phyloP scores from a whole-genome alignment of 495 filamentous ascomycete species.

The Penicillium longicatenatum region DNA sequence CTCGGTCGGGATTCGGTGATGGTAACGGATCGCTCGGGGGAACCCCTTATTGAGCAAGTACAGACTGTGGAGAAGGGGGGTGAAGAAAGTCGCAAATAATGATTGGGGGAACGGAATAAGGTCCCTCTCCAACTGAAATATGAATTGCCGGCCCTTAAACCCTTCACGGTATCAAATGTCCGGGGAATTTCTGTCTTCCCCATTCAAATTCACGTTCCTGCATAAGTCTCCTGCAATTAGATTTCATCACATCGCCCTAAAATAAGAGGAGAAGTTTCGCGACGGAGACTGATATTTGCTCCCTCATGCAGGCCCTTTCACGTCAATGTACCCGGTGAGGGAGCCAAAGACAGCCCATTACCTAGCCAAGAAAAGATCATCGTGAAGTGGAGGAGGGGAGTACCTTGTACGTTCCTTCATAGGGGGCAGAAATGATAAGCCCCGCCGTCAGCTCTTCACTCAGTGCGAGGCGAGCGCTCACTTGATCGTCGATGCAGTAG shows the following conservation, averaged over 20 bases:
- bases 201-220: conserved; percentile 1
- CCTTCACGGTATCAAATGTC: conserved; percentile 7
- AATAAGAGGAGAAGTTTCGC: neutral
- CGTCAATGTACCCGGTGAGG: neutral
- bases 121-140: neutral
- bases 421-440: conserved; percentile 4
- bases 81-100: neutral
- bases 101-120: neutral
- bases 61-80: neutral
- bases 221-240: neutral
- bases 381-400: conserved; percentile 5
- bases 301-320: conserved; percentile 7
- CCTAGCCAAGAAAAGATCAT: conserved; percentile 13
- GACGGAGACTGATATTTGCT: neutral
- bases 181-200: neutral
- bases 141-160: conserved; percentile 1
- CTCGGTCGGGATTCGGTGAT: neutral
- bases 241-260: neutral
- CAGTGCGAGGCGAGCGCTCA: neutral
- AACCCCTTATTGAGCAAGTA: conserved; percentile 7
- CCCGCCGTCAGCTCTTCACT: conserved; percentile 7
- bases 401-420: conserved; percentile 4
- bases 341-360: neutral
- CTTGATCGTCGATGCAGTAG: conserved; percentile 12
- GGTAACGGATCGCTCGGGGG: conserved; percentile 4